Conservation (phyloP, 2,329 filamentous ascomycete species). For the Talaromyces amestolkiae region DNA sequence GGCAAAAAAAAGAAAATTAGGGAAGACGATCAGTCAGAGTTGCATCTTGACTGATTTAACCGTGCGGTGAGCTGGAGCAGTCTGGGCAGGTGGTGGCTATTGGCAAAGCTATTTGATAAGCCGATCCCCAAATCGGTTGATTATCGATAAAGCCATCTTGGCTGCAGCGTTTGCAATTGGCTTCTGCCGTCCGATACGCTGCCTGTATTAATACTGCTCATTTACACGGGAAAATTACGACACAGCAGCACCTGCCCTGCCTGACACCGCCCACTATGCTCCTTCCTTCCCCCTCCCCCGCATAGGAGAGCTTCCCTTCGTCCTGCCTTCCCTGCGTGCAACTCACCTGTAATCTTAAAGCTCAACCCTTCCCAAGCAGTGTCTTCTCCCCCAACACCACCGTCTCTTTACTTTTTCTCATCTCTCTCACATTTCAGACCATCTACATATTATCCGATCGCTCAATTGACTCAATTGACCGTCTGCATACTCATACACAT, state of each 20-base stretch:
- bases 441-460: not conserved
- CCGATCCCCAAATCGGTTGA: not conserved
- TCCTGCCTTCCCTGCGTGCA: slow-evolving; percentile 2
- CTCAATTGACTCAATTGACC: slow-evolving; percentile 4
- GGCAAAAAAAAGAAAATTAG: not conserved
- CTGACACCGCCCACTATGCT: not conserved
- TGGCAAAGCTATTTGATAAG: slow-evolving; percentile 14
- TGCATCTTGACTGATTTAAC: slow-evolving; percentile 12
- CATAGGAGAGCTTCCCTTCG: not conserved
- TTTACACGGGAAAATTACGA: not conserved
- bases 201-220: not conserved
- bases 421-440: not conserved
- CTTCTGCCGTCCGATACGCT: not conserved
- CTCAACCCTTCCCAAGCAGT: not conserved
- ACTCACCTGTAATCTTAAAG: not conserved
- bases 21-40: not conserved
- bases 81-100: slow-evolving; percentile 4
- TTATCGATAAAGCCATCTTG: not conserved
- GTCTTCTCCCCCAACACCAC: not conserved
- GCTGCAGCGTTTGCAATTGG: not conserved
- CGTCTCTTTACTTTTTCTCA: not conserved
- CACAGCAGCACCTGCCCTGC: not conserved
- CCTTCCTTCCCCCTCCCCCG: slow-evolving; percentile 4
- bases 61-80: slow-evolving; percentile 13
- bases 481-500: not conserved